Evolutionary conservation across 768 basidiomycete genomes (phyloP).

Genomic region (Boletus rubropictus): DNA sequence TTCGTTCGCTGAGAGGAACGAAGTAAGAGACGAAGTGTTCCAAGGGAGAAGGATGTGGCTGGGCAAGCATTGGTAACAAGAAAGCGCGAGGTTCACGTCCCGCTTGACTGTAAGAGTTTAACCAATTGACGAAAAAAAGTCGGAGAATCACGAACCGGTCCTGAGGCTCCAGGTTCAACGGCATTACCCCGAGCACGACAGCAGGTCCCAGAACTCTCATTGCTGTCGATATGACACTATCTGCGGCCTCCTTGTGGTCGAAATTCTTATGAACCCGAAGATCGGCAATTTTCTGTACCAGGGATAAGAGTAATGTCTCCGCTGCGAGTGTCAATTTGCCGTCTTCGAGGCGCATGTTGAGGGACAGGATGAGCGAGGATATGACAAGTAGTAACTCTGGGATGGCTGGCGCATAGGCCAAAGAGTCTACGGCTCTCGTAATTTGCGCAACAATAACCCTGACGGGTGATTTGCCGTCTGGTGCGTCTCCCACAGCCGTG

Average conservation of each 20-base stretch:
- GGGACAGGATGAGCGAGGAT: slow-evolving; percentile 58
- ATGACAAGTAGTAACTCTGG: slow-evolving; percentile 74
- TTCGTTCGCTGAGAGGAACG: slow-evolving; percentile 86
- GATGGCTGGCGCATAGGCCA: slow-evolving; percentile 68
- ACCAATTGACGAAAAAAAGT: neutral
- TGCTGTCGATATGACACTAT: slow-evolving; percentile 69
- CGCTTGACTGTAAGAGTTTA: slow-evolving; percentile 45
- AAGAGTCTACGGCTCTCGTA: slow-evolving; percentile 62
- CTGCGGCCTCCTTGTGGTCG: slow-evolving; percentile 85
- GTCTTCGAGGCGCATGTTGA: slow-evolving; percentile 46
- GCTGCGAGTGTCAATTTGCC: slow-evolving; percentile 50
- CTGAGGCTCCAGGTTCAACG: slow-evolving; percentile 79
- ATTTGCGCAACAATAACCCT: slow-evolving; percentile 58
- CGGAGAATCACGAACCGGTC: slow-evolving; percentile 52
- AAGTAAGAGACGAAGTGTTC: slow-evolving; percentile 86
- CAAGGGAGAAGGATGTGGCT: slow-evolving; percentile 76
- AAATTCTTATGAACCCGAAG: slow-evolving; percentile 76
- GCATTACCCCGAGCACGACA: slow-evolving; percentile 64
- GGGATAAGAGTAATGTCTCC: slow-evolving; percentile 60
- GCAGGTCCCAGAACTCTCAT: slow-evolving; percentile 85
- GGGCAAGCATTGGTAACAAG: slow-evolving; percentile 79
- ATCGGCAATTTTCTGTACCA: slow-evolving; percentile 68
- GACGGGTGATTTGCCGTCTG: slow-evolving; percentile 48
- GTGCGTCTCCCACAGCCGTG: slow-evolving; percentile 43
- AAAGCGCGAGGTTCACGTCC: slow-evolving; percentile 84